phyloP scores from a whole-genome alignment of 108 stramenopile genomes.

The Nitzschia palea region DNA sequence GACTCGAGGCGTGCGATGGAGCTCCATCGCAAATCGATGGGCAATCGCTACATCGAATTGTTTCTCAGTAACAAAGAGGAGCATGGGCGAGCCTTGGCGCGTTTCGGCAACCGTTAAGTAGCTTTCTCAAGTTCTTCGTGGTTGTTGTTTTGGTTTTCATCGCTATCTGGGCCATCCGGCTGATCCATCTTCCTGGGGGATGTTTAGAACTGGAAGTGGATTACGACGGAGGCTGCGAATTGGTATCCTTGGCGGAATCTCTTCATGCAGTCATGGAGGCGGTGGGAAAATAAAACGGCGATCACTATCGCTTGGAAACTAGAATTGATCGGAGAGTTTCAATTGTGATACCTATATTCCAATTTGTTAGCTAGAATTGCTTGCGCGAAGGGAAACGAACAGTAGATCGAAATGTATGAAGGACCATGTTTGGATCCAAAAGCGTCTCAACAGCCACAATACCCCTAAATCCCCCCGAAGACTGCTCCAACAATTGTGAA shows the following conservation, averaged over 20 bases:
- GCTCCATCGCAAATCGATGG: conserved; percentile 85
- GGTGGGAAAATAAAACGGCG: not conserved
- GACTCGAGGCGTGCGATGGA: conserved; percentile 84
- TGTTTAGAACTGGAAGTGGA: not conserved
- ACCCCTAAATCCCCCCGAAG: conserved; percentile 41
- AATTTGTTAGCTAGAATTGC: too few relatives aligned
- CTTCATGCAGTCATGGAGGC: conserved; percentile 21
- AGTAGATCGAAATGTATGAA: too few relatives aligned
- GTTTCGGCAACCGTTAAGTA: conserved; percentile 70
- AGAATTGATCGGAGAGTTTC: too few relatives aligned
- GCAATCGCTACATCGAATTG: conserved; percentile 93
- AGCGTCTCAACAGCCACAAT: too few relatives aligned
- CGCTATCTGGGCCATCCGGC: not conserved
- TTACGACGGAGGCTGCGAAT: conserved; percentile 18
- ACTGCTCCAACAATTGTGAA: conserved; percentile 65
- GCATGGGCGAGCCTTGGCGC: conserved; percentile 71
- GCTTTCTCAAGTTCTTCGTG: not conserved
- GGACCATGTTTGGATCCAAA: too few relatives aligned
- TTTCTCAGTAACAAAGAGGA: conserved; percentile 95
- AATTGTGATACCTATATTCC: too few relatives aligned
- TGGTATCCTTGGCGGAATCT: conserved; percentile 56
- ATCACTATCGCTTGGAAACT: conserved; percentile 5
- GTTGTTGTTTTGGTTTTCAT: not conserved
- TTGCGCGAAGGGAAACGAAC: too few relatives aligned
- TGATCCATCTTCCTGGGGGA: not conserved